Base-by-base conservation (phyloP, 1,284 basidiomycete genomes). In the Cystobasidium pallidum region DNA sequence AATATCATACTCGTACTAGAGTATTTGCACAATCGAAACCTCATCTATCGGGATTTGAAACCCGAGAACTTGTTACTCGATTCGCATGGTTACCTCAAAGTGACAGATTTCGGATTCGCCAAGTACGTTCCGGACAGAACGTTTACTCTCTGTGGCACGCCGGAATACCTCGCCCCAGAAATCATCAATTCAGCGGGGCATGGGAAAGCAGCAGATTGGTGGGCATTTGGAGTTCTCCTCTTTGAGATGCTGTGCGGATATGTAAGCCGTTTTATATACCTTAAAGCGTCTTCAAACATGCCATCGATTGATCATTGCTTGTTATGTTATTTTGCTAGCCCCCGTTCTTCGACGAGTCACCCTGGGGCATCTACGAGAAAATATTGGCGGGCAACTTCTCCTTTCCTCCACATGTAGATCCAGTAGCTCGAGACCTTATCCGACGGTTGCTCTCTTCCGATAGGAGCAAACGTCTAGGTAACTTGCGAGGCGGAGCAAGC, bases 61-160 rank as follows among this genome's bases (percentile, higher is more conserved):
- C 84, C 84, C 6, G 84, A 85, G 75, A 85, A 85, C 75, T 76
- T 85, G 1, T 75, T 85, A 6, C 79, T 85, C 13, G 84, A 83
- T 73, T 73, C 79, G 36, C 62, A 71, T 24, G 78, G 77, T 11
- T 75, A 77, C 30, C 41, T 79, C 62, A 79, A 79, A 67, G 82
- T 84, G 54, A 83, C 84, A 3, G 84, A 85, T 77, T 85, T 85
- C 75, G 84, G 84, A 1, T 85, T 85, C 70, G 83, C 83, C 26
- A 84, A 84, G 74, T 76, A 82, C 24, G 82, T 85, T 30, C 78
- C 81, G 39, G 82, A 83, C 70, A 76, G 82, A 19, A 83, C 83
- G 6, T 84, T 81, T 64, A 83, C 82, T 0, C 75, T 83, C 7
- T 83, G 82, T 43, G 76, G 83, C 32, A 83, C 82, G 41, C 83